Conservation (phyloP, 2,329 filamentous ascomycete genomes). For the Epichloe sp. region DNA sequence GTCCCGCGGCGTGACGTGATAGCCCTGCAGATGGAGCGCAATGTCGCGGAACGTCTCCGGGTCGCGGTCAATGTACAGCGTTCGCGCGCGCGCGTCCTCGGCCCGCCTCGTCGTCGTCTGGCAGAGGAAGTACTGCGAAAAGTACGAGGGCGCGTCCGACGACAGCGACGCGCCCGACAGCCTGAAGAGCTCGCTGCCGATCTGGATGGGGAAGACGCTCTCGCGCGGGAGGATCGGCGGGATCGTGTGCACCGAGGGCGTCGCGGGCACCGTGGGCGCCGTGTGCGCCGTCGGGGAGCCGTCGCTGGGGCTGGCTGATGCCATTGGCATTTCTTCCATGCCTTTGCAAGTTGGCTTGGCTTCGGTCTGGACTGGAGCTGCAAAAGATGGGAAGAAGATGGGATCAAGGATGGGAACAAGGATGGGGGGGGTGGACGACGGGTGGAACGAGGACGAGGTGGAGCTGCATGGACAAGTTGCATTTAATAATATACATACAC, state of each 20-base stretch:
- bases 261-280: constrained; percentile 17
- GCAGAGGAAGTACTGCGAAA: constrained; percentile 83
- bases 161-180: constrained; percentile 61
- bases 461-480: too few species aligned
- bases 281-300: constrained; percentile 6
- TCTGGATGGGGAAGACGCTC: constrained; percentile 63
- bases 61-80: constrained; percentile 90
- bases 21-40: constrained; percentile 79
- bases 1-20: constrained; percentile 71
- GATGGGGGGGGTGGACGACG: too few species aligned
- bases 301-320: constrained; percentile 15
- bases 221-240: constrained; percentile 52
- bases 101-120: constrained; percentile 53
- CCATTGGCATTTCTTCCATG: constrained; percentile 6
- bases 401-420: too few species aligned
- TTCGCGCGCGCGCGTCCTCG: constrained; percentile 54
- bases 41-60: constrained; percentile 83
- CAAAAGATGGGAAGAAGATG: too few species aligned
- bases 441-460: too few species aligned
- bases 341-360: too few species aligned
- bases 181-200: constrained; percentile 59
- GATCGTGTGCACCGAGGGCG: constrained; percentile 29
- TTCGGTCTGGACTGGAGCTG: too few species aligned
- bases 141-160: constrained; percentile 83
- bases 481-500: too few species aligned